Evolutionary conservation across 106 monocot species (phyloP).

Genomic region (Hemerocallis citrina): DNA sequence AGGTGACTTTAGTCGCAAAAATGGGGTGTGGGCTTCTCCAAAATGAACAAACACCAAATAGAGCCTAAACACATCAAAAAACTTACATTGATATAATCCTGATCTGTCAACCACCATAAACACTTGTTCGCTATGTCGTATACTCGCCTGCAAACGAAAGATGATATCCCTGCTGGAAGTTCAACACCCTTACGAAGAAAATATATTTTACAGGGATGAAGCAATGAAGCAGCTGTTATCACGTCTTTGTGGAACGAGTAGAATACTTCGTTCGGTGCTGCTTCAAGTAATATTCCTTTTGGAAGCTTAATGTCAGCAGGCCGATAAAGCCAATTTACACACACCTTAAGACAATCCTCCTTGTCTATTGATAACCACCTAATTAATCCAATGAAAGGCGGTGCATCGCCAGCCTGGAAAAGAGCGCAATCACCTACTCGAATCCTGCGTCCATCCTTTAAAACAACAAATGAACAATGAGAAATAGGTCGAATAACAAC

Average conservation of each 20-base stretch:
- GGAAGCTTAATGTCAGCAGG: conserved; percentile 82
- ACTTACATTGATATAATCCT: conserved; percentile 95
- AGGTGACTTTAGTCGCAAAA: no score
- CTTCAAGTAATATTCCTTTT: conserved; percentile 58
- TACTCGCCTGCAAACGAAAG: conserved; percentile 88
- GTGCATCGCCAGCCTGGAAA: conserved; percentile 77
- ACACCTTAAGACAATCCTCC: conserved; percentile 56
- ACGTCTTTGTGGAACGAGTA: conserved; percentile 95
- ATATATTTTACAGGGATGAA: conserved; percentile 96
- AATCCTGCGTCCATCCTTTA: conserved; percentile 75
- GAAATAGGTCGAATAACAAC: not conserved
- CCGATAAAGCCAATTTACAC: conserved; percentile 94
- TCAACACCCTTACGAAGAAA: conserved; percentile 81
- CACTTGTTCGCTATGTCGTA: conserved; percentile 88
- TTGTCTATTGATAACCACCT: conserved; percentile 48
- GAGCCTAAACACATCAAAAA: not conserved
- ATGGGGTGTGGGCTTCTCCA: no score
- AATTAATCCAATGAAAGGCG: conserved; percentile 91
- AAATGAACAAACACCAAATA: no score
- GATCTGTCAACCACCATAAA: conserved; percentile 95
- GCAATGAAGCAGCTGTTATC: conserved; percentile 67
- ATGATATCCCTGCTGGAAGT: conserved; percentile 71
- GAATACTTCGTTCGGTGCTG: conserved; percentile 93
- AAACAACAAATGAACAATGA: conserved; percentile 3
- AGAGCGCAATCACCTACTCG: conserved; percentile 90